A percentile compares a stretch with the other conserved stretches of the same genome.
Evolutionary conservation across 805 yeast genomes (phyloP).

Genomic region (Wickerhamomyces queroliae): DNA sequence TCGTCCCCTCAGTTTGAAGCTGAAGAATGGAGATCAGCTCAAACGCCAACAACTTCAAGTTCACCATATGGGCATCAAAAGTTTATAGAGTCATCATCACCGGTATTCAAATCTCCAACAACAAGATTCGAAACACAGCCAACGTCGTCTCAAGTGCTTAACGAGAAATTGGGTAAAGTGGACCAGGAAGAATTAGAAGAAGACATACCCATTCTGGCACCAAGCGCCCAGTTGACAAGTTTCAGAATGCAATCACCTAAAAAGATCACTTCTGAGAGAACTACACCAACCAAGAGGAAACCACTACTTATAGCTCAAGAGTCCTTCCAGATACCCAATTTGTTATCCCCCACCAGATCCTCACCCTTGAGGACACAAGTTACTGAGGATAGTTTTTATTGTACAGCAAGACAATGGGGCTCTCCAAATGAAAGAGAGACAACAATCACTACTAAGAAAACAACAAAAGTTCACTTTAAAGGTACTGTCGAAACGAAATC

Average conservation of each 20-base stretch:
- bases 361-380: neutral
- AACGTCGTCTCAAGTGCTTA: neutral
- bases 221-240: conserved; percentile 21
- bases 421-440: conserved; percentile 5
- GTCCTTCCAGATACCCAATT: conserved; percentile 15
- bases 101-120: neutral
- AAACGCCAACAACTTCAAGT: conserved; percentile 1
- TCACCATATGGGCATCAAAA: neutral
- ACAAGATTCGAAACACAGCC: neutral
- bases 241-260: conserved; percentile 19
- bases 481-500: neutral
- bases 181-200: too few relatives aligned
- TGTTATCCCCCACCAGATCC: conserved; percentile 8
- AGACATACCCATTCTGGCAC: neutral
- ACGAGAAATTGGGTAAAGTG: too few relatives aligned
- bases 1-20: neutral
- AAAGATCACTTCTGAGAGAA: conserved; percentile 6
- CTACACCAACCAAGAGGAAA: conserved; percentile 10
- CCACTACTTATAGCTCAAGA: conserved; percentile 9
- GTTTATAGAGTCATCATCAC: neutral
- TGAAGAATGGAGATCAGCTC: neutral
- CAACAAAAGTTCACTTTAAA: conserved; percentile 6
- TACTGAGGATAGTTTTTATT: conserved; percentile 4
- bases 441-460: conserved; percentile 1
- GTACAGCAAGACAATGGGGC: conserved; percentile 1